Evolutionary conservation across 2,329 filamentous ascomycete species (phyloP).

Genomic region (Colletotrichum spinosum): DNA sequence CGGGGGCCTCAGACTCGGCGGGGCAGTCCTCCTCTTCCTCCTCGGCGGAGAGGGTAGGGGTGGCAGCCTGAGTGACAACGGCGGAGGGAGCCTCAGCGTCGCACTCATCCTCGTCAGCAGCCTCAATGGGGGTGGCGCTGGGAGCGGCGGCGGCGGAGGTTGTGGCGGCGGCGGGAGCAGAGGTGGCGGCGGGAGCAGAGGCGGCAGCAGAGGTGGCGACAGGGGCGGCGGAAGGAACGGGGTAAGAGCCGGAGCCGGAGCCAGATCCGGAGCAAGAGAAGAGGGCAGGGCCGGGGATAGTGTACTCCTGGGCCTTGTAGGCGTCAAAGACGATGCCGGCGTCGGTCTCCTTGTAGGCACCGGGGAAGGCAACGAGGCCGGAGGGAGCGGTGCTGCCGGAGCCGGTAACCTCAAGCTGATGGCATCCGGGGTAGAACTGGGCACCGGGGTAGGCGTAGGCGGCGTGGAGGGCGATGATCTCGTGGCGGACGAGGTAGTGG

Average conservation of each 20-base stretch:
- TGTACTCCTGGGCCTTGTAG: slow-evolving; percentile 58
- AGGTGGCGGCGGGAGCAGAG: slow-evolving; percentile 14
- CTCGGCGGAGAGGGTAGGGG: slow-evolving; percentile 1
- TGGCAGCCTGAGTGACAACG: background rate
- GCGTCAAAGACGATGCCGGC: slow-evolving; percentile 61
- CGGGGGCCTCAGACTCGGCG: slow-evolving; percentile 15
- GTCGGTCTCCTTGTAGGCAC: slow-evolving; percentile 59
- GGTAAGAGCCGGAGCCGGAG: slow-evolving; percentile 28
- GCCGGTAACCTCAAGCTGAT: slow-evolving; percentile 62
- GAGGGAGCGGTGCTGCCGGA: slow-evolving; percentile 53
- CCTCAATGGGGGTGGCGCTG: slow-evolving; percentile 4
- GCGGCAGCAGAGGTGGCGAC: slow-evolving; percentile 12
- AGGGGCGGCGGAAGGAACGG: slow-evolving; percentile 15
- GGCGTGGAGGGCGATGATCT: slow-evolving; percentile 62
- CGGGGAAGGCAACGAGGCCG: slow-evolving; percentile 58
- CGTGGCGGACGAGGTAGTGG: slow-evolving; percentile 65
- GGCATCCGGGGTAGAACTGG: slow-evolving; percentile 66
- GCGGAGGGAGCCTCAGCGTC: slow-evolving; percentile 5
- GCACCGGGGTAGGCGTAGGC: slow-evolving; percentile 58
- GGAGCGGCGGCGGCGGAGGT: slow-evolving; percentile 5
- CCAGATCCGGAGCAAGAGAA: slow-evolving; percentile 55
- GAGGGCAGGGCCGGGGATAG: slow-evolving; percentile 59
- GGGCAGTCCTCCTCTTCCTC: slow-evolving; percentile 32
- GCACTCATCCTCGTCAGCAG: slow-evolving; percentile 15
- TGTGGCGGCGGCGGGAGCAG: slow-evolving; percentile 9